Evolutionary conservation across 441 rosid species (phyloP), one percentile per base, ranked within the genome.

Genomic region (Mallotus japonicus): DNA sequence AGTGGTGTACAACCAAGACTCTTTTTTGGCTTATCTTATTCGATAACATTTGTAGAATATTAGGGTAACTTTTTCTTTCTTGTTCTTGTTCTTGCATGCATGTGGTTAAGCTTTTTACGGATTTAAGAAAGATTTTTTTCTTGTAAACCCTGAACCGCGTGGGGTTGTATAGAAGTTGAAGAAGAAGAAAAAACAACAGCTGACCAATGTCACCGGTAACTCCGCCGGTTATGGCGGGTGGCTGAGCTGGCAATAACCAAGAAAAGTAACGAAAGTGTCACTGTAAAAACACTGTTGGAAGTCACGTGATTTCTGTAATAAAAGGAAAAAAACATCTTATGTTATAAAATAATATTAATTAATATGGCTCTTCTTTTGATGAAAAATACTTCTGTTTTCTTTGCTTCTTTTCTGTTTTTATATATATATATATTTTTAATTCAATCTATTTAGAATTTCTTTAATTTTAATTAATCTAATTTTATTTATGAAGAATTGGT

Each of bases 181-280:
- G 42, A 46, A 46, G 32, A 28, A 28, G 32, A 28, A 28, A 28
- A 28, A 28, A 28, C 68, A 62, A 19, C 19, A 47, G 7, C 55
- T 69, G 58, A 47, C 67, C 17, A 32, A 20, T 15, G 14, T 34
- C 65, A 77, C 76, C 83, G 80, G 73, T 37, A 68, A 71, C 22
- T 51, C 62, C 79, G 83, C 74, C 78, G 69, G 73, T 65, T 62
- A 20, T 47, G 28, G 55, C 50, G 81, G 77, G 50, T 56, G 22
- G 17, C n/a, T 65, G 49, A 65, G 73, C 62, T 68, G 75, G 71
- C 62, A 11, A 40, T 16, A 4, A 0, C 4, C 3, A 55, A 5
- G 14, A 9, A 32, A 44, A 28, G 63, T 12, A 19, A 51, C 37
- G 7, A 10, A 19, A 50, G 62, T 14, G 32, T 28, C 2, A 28